These are phyloP conservation scores for Boletus vinaceobasis DNA, from an alignment of 768 basidiomycete genomes.

Conservation along the genomic window DNA sequence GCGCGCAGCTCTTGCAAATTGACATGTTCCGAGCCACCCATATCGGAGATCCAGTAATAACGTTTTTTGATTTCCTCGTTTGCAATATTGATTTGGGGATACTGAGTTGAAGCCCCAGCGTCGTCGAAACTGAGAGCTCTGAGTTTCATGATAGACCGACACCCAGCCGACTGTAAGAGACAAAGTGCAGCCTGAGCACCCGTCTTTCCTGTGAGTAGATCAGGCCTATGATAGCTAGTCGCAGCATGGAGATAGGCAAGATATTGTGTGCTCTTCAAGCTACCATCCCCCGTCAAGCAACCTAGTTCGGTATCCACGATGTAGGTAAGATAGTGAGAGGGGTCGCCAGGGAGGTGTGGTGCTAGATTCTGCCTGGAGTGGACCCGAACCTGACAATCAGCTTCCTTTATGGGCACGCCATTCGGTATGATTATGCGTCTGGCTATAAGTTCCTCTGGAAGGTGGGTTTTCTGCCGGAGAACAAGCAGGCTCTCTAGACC, in stretches of 20 bases:
- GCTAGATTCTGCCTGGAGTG: no score
- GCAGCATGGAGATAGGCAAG: constrained; percentile 41
- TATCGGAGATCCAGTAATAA: neutral
- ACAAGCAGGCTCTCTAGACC: constrained; percentile 38
- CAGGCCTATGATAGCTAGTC: constrained; percentile 37
- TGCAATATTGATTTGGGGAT: neutral
- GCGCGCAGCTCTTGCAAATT: neutral
- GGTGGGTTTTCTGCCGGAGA: neutral
- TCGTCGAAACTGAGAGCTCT: no score
- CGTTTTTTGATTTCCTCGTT: neutral
- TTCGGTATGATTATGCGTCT: neutral
- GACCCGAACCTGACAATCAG: neutral
- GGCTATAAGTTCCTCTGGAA: neutral
- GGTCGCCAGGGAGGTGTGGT: no score
- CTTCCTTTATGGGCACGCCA: neutral
- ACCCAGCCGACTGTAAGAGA: constrained; percentile 20
- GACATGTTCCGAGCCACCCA: no score
- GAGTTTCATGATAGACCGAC: neutral
- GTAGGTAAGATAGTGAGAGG: neutral
- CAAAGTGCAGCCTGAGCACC: constrained; percentile 41
- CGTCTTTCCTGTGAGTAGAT: constrained; percentile 40
- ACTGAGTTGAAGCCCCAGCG: no score
- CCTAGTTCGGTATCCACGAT: neutral
- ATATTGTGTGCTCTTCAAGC: constrained; percentile 26
- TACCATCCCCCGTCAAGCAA: constrained; percentile 21